Conservation (phyloP, 2,329 filamentous ascomycete species). For the Aspergillus aculeatus region DNA sequence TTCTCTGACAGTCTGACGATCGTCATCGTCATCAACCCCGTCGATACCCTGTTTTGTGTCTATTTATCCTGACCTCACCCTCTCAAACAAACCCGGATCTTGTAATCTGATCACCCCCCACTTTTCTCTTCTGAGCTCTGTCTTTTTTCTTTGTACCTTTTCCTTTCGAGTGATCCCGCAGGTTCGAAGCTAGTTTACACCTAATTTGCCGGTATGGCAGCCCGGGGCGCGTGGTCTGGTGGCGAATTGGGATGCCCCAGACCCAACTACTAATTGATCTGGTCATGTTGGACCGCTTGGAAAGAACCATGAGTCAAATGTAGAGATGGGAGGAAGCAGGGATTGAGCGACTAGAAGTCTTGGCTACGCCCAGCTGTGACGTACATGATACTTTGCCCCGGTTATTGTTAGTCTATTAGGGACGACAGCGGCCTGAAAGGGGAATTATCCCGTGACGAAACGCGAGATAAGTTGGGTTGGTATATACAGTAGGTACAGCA, state of each 20-base stretch:
- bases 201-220: conserved; percentile 6
- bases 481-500: too few relatives aligned
- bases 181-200: conserved; percentile 34
- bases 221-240: conserved; percentile 1
- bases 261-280: not conserved
- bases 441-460: too few relatives aligned
- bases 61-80: conserved; percentile 15
- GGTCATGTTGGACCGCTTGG: not conserved
- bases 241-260: conserved; percentile 6
- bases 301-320: not conserved
- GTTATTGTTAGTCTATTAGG: too few relatives aligned
- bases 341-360: too few relatives aligned
- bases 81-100: not conserved
- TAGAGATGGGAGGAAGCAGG: not conserved
- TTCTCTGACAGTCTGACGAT: conserved; percentile 16
- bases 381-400: too few relatives aligned
- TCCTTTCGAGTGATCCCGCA: conserved; percentile 26
- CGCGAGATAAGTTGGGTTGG: too few relatives aligned
- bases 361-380: not conserved
- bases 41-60: conserved; percentile 33
- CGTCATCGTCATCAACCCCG: conserved; percentile 22
- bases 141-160: conserved; percentile 8
- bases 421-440: too few relatives aligned
- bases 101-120: conserved; percentile 14
- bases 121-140: conserved; percentile 4